Conservation (phyloP, 495 filamentous ascomycete species). For the Letharia columbiana region DNA sequence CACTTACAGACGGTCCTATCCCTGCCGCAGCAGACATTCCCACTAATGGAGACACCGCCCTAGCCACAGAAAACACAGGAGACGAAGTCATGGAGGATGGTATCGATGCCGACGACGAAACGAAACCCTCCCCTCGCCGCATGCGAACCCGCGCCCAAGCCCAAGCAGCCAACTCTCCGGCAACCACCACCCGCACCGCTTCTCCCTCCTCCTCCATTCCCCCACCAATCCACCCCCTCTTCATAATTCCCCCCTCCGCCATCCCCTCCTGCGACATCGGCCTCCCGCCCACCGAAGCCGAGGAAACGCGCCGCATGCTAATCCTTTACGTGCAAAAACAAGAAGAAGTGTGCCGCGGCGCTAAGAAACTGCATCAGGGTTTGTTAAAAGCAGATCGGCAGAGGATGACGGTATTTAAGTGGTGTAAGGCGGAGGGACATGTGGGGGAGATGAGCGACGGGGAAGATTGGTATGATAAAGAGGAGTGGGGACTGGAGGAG, state of each 20-base stretch:
- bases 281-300: constrained; percentile 72
- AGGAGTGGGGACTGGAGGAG: constrained; percentile 77
- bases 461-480: constrained; percentile 92
- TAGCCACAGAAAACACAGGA: constrained; percentile 16
- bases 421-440: constrained; percentile 86
- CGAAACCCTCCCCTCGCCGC: constrained; percentile 42
- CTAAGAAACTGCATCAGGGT: constrained; percentile 63
- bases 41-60: neutral
- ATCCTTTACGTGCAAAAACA: constrained; percentile 89
- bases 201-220: constrained; percentile 41
- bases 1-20: neutral
- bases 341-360: constrained; percentile 82
- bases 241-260: constrained; percentile 59
- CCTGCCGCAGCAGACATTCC: neutral
- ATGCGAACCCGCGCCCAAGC: constrained; percentile 64
- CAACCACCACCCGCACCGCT: constrained; percentile 33
- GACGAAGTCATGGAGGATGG: constrained; percentile 19
- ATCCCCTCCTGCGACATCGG: constrained; percentile 72
- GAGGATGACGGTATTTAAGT: constrained; percentile 70
- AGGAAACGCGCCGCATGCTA: constrained; percentile 76
- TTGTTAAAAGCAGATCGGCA: constrained; percentile 70
- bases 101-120: constrained; percentile 30
- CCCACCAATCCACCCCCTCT: constrained; percentile 70
- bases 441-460: constrained; percentile 80
- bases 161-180: constrained; percentile 41